Conservation (phyloP, 805 yeast species). For the Metschnikowia lochheadii region DNA sequence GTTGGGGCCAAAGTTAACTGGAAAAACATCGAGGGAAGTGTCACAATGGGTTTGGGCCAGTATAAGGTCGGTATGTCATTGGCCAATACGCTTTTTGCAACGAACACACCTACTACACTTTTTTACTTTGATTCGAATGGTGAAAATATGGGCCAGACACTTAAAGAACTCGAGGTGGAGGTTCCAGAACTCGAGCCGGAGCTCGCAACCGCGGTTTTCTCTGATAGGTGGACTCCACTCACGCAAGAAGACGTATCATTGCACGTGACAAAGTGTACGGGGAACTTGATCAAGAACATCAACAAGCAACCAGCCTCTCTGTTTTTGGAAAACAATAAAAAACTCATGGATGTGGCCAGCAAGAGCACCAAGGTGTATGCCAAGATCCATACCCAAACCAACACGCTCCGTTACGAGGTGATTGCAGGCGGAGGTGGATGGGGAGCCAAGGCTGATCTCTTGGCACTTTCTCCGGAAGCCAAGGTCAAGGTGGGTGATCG, state of each 20-base stretch:
- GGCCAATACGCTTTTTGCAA: constrained; percentile 40
- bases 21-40: constrained; percentile 28
- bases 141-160: constrained; percentile 25
- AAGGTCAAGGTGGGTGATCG: constrained; percentile 40
- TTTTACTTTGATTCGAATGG: constrained; percentile 28
- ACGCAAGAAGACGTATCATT: constrained; percentile 26
- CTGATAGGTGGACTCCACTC: constrained; percentile 36
- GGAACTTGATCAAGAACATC: constrained; percentile 57
- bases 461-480: constrained; percentile 63
- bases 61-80: constrained; percentile 22
- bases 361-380: constrained; percentile 43
- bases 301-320: constrained; percentile 55
- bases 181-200: constrained; percentile 20
- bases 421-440: constrained; percentile 76
- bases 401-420: constrained; percentile 41
- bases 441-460: constrained; percentile 64
- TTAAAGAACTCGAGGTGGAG: constrained; percentile 24
- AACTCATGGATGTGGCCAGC: constrained; percentile 36
- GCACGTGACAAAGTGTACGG: constrained; percentile 46
- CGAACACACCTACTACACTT: constrained; percentile 31
- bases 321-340: constrained; percentile 44
- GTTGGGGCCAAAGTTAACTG: constrained; percentile 37
- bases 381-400: constrained; percentile 20
- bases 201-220: constrained; percentile 5
- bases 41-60: constrained; percentile 19